A percentile compares a stretch with the other conserved stretches of the same genome.
Conservation (phyloP, 306 rosid genomes). For the Malus sieversii region DNA sequence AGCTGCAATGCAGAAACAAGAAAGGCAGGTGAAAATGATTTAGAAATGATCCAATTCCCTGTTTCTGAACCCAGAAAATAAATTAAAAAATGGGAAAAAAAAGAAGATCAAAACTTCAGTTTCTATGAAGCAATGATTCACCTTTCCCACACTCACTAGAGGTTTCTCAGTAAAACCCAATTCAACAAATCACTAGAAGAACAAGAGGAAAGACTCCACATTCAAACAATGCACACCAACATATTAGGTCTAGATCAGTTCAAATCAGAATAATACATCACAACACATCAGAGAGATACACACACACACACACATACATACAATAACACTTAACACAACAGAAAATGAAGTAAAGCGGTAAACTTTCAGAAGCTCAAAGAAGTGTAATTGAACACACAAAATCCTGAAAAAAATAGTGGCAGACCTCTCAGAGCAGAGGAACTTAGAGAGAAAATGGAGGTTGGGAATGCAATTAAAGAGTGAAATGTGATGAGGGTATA, state of each 20-base stretch:
- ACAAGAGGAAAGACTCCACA: slow-evolving; percentile 8
- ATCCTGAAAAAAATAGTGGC: background rate
- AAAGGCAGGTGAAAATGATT: background rate
- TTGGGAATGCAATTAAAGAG: slow-evolving; percentile 27
- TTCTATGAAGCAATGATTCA: background rate
- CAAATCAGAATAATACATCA: slow-evolving; percentile 16
- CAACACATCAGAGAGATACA: background rate
- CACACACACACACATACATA: too few species aligned
- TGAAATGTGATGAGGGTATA: slow-evolving; percentile 29
- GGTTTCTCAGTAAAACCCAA: slow-evolving; percentile 19
- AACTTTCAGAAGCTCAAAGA: slow-evolving; percentile 5
- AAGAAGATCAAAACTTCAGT: slow-evolving; percentile 20
- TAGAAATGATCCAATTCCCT: slow-evolving; percentile 7
- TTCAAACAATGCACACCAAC: slow-evolving; percentile 26
- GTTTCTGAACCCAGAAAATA: background rate
- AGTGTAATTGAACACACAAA: background rate
- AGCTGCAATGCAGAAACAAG: background rate
- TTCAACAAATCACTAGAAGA: slow-evolving; percentile 21
- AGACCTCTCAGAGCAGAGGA: slow-evolving; percentile 52
- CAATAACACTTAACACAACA: background rate
- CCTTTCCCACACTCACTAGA: background rate
- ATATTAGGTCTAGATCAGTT: slow-evolving; percentile 50
- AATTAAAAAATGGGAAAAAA: slow-evolving; percentile 4
- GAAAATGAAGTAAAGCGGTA: background rate
- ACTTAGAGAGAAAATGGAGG: slow-evolving; percentile 45